Base-by-base conservation (phyloP, 768 basidiomycete species). In the Galerina sulciceps region DNA sequence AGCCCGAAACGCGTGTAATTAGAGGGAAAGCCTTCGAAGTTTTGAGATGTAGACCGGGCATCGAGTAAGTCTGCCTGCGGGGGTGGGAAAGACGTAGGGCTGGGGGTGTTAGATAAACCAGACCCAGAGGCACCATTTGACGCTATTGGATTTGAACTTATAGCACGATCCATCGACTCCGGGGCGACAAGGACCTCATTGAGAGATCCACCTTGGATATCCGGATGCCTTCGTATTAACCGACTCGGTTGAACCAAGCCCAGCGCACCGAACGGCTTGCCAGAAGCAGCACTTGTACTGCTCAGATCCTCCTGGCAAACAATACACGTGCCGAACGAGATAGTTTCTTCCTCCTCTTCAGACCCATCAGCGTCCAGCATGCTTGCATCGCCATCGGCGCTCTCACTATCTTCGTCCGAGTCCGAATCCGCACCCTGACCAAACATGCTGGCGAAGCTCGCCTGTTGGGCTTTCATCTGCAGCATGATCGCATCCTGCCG, bases 281-380 rank as follows among this genome's bases (percentile, higher is more conserved):
- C 82, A 14, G 81, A 74, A 2, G 81, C 69, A 17, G 58, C 59
- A 47, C 64, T 66, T 6, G 63, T 50, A 41, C 62, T 67, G 63
- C 86, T 90, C 51, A 98, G 84, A 59, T 95, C 93, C 69, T 99
- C 97, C 70, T 99, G 97, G 65, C 97, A 99, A 10, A 99, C 95
- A 61, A 99, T 99, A 70, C 97, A 99, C n/a, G 89, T 90, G 2
- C 96, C 96, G 59, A 87, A 89, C 11, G 89, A 88, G 2, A 82
- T 69, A 18, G 80, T 81, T 1, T 73, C 75, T 8, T 80, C 75
- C 9, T 82, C 82, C 6, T 88, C 89, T 6, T 85, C 88, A 15
- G 87, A 86, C 35, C 90, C 90, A 20, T 85, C 83, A 3, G 78
- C 80, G 50, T 92, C 69, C 20, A 53, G 51, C 68, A 69, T 68